These are phyloP conservation scores for Seiridium cupressi DNA, from an alignment of 2,329 filamentous ascomycete genomes.

Conservation along the genomic window DNA sequence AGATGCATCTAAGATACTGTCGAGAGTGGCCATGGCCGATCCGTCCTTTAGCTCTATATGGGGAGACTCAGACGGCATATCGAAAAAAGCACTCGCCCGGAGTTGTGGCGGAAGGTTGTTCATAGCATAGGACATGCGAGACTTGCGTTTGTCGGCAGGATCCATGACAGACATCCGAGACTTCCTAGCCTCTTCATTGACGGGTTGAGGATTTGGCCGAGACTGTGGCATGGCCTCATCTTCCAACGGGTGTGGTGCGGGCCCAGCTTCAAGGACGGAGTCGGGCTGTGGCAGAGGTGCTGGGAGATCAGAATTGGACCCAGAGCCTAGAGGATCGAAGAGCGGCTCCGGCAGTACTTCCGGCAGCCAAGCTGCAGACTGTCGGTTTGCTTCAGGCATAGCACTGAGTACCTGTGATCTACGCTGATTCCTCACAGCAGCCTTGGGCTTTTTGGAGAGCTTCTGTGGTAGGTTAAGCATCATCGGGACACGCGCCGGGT, in stretches of 20 bases:
- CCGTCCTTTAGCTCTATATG: constrained; percentile 65
- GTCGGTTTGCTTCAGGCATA: constrained; percentile 46
- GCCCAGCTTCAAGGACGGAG: neutral
- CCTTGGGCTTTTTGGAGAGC: constrained; percentile 71
- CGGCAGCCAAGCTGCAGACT: constrained; percentile 29
- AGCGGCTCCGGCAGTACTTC: constrained; percentile 23
- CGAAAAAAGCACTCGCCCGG: constrained; percentile 89
- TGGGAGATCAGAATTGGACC: constrained; percentile 13
- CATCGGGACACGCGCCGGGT: constrained; percentile 89
- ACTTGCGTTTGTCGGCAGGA: constrained; percentile 33
- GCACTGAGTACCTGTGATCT: constrained; percentile 71
- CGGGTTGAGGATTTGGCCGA: constrained; percentile 5
- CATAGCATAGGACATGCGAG: constrained; percentile 33
- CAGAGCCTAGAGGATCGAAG: constrained; percentile 30
- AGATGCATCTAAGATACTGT: constrained; percentile 89
- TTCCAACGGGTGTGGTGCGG: constrained; percentile 6
- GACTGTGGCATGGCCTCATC: constrained; percentile 11
- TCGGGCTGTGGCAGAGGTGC: constrained; percentile 8
- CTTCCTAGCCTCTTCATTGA: constrained; percentile 23
- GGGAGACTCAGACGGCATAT: constrained; percentile 55
- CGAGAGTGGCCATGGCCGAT: constrained; percentile 84
- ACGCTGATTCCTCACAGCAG: constrained; percentile 63
- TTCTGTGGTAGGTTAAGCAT: constrained; percentile 92
- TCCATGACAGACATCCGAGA: constrained; percentile 31
- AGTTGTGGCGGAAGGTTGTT: constrained; percentile 75